Evolutionary conservation across 345 rosid genomes (phyloP).

Genomic region (Salix purpurea): DNA sequence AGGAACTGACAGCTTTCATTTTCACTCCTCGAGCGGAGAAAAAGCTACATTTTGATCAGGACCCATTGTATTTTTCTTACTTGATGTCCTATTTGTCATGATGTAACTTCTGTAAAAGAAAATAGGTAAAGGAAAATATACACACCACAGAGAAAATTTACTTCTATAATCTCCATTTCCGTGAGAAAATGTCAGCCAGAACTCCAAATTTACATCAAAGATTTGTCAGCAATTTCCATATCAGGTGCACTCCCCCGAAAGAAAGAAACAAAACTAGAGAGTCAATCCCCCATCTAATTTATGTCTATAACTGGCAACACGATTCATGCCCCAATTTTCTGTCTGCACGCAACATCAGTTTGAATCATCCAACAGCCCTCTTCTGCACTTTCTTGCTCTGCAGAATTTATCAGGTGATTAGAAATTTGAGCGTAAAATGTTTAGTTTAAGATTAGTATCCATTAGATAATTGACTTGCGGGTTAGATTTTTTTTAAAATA

Average conservation of each 20-base stretch:
- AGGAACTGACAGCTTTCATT: not conserved
- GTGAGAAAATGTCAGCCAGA: not conserved
- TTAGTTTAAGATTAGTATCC: too few relatives aligned
- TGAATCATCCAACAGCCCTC: too few relatives aligned
- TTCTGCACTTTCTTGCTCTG: too few relatives aligned
- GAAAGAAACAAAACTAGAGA: not conserved
- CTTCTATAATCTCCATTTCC: not conserved
- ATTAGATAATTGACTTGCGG: too few relatives aligned
- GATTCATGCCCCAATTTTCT: too few relatives aligned
- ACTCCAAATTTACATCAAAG: not conserved
- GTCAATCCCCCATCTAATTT: too few relatives aligned
- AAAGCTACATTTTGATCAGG: constrained; percentile 17
- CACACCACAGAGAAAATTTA: not conserved
- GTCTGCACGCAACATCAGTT: too few relatives aligned
- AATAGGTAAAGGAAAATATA: not conserved
- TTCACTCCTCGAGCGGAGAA: constrained; percentile 5
- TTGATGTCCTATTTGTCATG: constrained; percentile 5
- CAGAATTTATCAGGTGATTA: too few relatives aligned
- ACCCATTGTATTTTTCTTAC: constrained; percentile 7
- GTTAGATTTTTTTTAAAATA: too few relatives aligned
- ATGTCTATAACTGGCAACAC: too few relatives aligned
- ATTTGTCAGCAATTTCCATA: not conserved
- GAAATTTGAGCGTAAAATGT: too few relatives aligned
- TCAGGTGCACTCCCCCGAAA: not conserved
- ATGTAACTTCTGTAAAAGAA: constrained; percentile 1